Evolutionary conservation across 1,139 yeast genomes (phyloP), one percentile per base, ranked within the genome.

Genomic region (Sugiyamaella pinicola): DNA sequence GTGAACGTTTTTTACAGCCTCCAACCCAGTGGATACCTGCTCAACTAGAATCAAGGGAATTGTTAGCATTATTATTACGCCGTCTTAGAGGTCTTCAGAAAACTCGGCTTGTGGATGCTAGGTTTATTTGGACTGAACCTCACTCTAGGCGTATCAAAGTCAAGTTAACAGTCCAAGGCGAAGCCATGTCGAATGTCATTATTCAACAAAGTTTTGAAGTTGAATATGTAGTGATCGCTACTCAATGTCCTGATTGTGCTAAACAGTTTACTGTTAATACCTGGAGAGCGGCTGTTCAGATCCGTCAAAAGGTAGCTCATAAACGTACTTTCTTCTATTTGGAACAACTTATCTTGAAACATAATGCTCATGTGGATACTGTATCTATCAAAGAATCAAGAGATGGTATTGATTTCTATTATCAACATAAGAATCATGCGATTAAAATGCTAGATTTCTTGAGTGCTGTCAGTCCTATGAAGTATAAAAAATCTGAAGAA

Each of bases 161-260:
- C 58, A 91, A 90, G 67, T 73, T 95, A 49, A 89, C 99, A 0
- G 96, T 93, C 15, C 99, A 93, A 72, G 98, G 98, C 59, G 99
- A 93, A 72, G 96, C 96, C 35, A 84, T 89, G 83, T 79, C 87
- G 28, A 89, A 89, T 65, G 89, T 97, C 35, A 88, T 93, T 61
- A 84, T 91, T 42, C 98, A 95, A 70, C 99, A 95, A 72, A 83
- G 90, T 31, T 91, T 93, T 69, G 98, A 90, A 71, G 97, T 93
- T 15, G 98, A 93, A 66, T 93, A 86, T 65, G 85, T 88, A 18
- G 99, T 93, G 49, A 78, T 89, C 59, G 96, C 98, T 33, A 89
- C 90, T 85, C 99, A 93, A 75, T 93, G 99, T 78, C 85, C 98
- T 2, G 99, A 93, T 75, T 93, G 99, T 83, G 98, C 98, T 51